Base-by-base conservation (phyloP, 2,329 filamentous ascomycete species). In the Acephala macrosclerotiorum region DNA sequence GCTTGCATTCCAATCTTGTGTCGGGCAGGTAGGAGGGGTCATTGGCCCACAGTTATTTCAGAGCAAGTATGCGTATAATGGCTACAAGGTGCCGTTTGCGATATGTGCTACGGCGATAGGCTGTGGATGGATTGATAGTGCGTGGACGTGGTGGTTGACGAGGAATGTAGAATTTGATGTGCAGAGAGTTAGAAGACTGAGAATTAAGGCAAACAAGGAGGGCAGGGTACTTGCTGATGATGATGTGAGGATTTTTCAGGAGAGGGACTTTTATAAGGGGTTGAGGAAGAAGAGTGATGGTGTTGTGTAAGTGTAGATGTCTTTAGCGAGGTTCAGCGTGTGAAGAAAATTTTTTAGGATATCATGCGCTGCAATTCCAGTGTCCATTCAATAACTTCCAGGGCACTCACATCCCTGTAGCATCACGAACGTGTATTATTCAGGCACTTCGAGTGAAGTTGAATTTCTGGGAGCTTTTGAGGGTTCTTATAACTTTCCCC, bases 1-100 rank as follows among this genome's bases (percentile, higher is more conserved):
- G 0, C 73, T 82, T 1, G 81, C 78, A 0, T 73, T 83, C 11
- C 80, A 82, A 65, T 78, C 77, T 0, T 79, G 77, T 4, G 75
- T 82, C 7, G 81, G 77, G 0, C 81, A 83, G 70, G 74, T 83
- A 1, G 81, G 81, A 5, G 80, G 80, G n/a, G 80, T 81, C 1
- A 76, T 83, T 29, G 81, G 78, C 0, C 81, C 80, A 0, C 80
- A 82, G 68, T 71, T 82, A 0, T 82, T 83, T 70, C 78, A 79
- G 67, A 76, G 74, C 2, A 77, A 76, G 55, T 83, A 75, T 65
- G 80, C 80, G 6, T 69, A 79, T 64, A 78, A 81, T 63, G 76
- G 78, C 25, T 81, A 81, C 68, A 78, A 77, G 66, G 75, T 69
- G 0, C 72, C 73, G 3, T 80, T 80, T 66, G 76, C 74, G 1